These are phyloP conservation scores for Aciculoconidium aculeatum DNA, from an alignment of 805 yeast genomes.

Conservation along the genomic window DNA sequence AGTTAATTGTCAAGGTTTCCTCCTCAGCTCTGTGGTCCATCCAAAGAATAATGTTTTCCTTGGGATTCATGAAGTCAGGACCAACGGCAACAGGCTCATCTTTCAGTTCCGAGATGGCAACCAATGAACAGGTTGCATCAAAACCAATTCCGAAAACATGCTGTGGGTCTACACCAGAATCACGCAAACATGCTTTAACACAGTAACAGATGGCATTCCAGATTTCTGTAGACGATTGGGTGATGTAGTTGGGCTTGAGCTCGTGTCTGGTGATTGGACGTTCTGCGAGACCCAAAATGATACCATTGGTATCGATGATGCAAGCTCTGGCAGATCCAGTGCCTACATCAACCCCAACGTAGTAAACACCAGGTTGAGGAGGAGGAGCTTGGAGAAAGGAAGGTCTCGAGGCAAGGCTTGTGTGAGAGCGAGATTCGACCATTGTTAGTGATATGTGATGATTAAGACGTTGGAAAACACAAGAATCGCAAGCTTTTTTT, in stretches of 20 bases:
- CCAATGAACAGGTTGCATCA: constrained; percentile 96
- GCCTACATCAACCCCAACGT: constrained; percentile 91
- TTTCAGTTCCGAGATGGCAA: constrained; percentile 60
- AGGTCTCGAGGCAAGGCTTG: constrained; percentile 36
- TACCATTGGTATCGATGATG: constrained; percentile 76
- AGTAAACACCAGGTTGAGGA: constrained; percentile 45
- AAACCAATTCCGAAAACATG: constrained; percentile 85
- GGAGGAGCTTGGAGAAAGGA: constrained; percentile 27
- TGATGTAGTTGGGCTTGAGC: constrained; percentile 64
- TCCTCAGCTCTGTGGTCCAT: constrained; percentile 94
- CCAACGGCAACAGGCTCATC: constrained; percentile 84
- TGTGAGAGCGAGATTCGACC: constrained; percentile 34
- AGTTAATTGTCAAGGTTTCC: constrained; percentile 78
- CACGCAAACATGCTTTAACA: constrained; percentile 67
- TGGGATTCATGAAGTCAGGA: constrained; percentile 69
- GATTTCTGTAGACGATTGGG: constrained; percentile 86
- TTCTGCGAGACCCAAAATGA: constrained; percentile 72
- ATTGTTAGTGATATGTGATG: too few relatives aligned
- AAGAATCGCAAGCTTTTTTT: too few relatives aligned
- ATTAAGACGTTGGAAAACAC: too few relatives aligned
- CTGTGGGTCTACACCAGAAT: constrained; percentile 63
- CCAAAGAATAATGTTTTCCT: constrained; percentile 89
- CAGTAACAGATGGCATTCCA: constrained; percentile 87
- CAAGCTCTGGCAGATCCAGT: constrained; percentile 97
- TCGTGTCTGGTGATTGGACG: constrained; percentile 75